Conservation (phyloP, 2,329 filamentous ascomycete species). For the Davidsoniella neocaledoniae region DNA sequence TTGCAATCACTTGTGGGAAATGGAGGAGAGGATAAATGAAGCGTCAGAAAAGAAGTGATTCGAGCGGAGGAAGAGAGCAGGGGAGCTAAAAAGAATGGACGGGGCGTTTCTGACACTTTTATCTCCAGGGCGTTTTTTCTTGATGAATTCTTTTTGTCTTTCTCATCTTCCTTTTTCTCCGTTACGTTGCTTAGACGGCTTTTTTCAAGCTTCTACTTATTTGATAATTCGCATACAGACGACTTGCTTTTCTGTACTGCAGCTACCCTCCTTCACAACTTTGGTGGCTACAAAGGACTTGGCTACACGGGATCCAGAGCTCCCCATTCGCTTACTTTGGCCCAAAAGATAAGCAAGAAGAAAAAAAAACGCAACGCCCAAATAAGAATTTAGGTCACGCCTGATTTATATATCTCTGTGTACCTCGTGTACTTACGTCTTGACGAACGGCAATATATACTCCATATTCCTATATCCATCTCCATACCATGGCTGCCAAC, state of each 20-base stretch:
- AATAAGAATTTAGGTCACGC: not conserved
- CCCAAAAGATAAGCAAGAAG: no score
- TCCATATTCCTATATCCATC: not conserved
- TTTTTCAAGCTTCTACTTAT: no score
- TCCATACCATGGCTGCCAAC: constrained; percentile 26
- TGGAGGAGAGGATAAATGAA: not conserved
- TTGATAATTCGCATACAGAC: no score
- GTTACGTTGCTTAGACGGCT: not conserved
- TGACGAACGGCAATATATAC: not conserved
- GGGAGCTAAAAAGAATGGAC: no score
- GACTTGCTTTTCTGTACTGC: no score
- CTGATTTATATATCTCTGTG: not conserved
- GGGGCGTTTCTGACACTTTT: no score
- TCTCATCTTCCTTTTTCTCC: not conserved
- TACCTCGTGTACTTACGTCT: not conserved
- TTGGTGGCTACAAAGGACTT: no score
- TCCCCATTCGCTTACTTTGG: no score
- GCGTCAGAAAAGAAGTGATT: not conserved
- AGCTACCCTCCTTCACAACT: no score
- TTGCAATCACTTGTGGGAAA: constrained; percentile 3
- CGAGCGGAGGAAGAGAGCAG: not conserved
- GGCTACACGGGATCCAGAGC: no score
- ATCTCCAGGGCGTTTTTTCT: no score
- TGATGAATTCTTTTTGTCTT: constrained; percentile 1
- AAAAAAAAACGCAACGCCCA: no score